Percentiles rank a stretch among this genome's conserved stretches.
Conservation (phyloP, 169 alveolate genomes). For the Eimeria acervulina region DNA sequence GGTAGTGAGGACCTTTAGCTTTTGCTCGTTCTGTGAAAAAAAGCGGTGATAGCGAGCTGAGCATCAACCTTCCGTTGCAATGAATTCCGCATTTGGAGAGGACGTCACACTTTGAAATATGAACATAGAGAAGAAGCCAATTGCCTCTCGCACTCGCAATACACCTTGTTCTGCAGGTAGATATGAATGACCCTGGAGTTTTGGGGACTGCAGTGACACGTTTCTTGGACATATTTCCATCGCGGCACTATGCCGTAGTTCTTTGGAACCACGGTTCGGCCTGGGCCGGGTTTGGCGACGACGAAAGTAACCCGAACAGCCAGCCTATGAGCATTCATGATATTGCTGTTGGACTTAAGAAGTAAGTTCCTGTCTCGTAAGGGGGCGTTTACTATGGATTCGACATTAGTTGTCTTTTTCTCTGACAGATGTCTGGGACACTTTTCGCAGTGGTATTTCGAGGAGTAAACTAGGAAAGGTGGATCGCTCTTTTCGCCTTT, state of each 20-base stretch:
- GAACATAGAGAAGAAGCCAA: neutral
- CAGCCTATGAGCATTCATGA: constrained; percentile 78
- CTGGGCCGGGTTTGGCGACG: constrained; percentile 89
- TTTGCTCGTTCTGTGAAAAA: neutral
- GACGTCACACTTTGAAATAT: neutral
- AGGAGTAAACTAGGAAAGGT: constrained; percentile 70
- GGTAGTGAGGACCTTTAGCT: neutral
- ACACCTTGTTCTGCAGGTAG: constrained; percentile 75
- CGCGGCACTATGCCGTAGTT: constrained; percentile 85
- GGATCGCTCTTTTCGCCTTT: constrained; percentile 82
- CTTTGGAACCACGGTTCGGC: constrained; percentile 89
- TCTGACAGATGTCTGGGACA: neutral
- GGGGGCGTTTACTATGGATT: no score
- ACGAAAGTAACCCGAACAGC: constrained; percentile 86
- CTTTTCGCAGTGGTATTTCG: constrained; percentile 80
- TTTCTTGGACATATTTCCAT: constrained; percentile 82
- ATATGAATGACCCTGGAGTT: constrained; percentile 85
- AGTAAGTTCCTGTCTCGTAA: constrained; percentile 38
- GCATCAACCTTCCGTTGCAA: neutral
- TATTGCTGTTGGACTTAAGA: constrained; percentile 80
- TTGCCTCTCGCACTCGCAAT: neutral
- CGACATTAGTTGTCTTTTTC: neutral
- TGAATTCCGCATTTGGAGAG: neutral
- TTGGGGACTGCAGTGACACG: constrained; percentile 82
- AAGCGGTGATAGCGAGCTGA: neutral